Base-by-base conservation (phyloP, 2,329 filamentous ascomycete genomes). In the Pyrenochaeta sp. region DNA sequence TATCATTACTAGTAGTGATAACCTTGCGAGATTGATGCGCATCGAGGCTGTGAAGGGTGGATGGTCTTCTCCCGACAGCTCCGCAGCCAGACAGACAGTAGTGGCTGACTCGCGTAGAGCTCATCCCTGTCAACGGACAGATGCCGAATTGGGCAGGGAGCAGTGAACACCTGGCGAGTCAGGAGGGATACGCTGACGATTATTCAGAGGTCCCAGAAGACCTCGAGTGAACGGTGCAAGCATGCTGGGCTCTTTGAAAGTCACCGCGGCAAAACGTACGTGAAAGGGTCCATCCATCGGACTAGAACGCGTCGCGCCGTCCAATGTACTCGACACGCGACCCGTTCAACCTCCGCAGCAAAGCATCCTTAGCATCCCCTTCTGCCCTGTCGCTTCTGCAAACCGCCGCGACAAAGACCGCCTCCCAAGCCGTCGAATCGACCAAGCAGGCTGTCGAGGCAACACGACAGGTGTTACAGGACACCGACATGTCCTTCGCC, bases 301-400 rank as follows among this genome's bases (percentile, higher is more conserved):
- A 34, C 28, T 13, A 35, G 27, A 35, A 40, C 48, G 44, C 48
- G 48, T 51, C 34, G 32, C 36, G 31, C 39, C 27, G 44, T 29
- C 48, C 41, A 28, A 75, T 76, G 74, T 72, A 75, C 69, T 73
- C 69, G 54, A 55, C 56, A 51, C 67, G 74, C 54, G 74, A 76
- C 58, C 72, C 74, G 10, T 76, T 77, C 68, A 74, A 72, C 57
- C 59, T 76, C 51, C 74, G 73, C 56, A 62, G 52, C 48, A 61
- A 58, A 57, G 53, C 64, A 44, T 52, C 58, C 8, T 52, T 51
- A 45, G 53, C 64, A 35, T 43, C 65, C 32, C 55, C 60, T 13
- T 56, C 65, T 20, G 62, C 66, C 40, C 53, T 69, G 38, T 44
- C 56, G 15, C 51, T 67, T 39, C 59, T 71, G 37, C 65, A 69